A percentile compares a stretch with the other conserved stretches of the same genome.
phyloP scores from a whole-genome alignment of 2,329 filamentous ascomycete species.

The Balansia obtecta region DNA sequence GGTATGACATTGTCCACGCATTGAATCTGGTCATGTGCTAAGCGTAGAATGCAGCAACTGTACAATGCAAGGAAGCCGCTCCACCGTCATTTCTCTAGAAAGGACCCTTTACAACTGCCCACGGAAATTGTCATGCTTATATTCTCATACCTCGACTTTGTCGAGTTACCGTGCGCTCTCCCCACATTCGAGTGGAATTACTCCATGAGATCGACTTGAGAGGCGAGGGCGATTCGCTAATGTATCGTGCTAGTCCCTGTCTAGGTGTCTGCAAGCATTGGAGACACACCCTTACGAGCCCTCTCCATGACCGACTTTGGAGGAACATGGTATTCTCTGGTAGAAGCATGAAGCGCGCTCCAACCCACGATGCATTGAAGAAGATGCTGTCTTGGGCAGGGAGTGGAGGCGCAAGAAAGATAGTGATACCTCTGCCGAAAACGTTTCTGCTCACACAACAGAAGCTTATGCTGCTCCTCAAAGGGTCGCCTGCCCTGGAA shows the following conservation, averaged over 20 bases:
- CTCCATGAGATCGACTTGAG: too few species aligned
- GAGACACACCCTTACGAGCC: slow-evolving; percentile 17
- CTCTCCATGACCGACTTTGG: slow-evolving; percentile 19
- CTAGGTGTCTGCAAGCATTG: slow-evolving; percentile 21
- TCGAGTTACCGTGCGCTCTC: slow-evolving; percentile 16
- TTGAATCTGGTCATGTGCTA: not conserved
- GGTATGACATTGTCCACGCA: slow-evolving; percentile 11
- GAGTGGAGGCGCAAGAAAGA: slow-evolving; percentile 15
- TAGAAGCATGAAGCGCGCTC: slow-evolving; percentile 11
- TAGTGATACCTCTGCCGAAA: slow-evolving; percentile 15
- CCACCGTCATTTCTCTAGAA: slow-evolving; percentile 19
- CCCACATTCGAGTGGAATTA: too few species aligned
- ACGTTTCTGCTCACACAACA: slow-evolving; percentile 18
- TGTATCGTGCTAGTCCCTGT: slow-evolving; percentile 14
- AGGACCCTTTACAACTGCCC: slow-evolving; percentile 24
- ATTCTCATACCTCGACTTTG: slow-evolving; percentile 22
- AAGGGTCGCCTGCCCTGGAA: slow-evolving; percentile 16
- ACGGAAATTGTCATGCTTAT: slow-evolving; percentile 24
- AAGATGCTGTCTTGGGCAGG: slow-evolving; percentile 20
- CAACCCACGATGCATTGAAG: slow-evolving; percentile 13
- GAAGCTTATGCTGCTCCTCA: slow-evolving; percentile 16
- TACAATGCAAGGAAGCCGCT: slow-evolving; percentile 21
- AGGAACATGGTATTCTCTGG: slow-evolving; percentile 17
- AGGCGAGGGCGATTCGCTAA: slow-evolving; percentile 1
- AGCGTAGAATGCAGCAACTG: slow-evolving; percentile 17